These are phyloP conservation scores for Kwoniella pini DNA, from an alignment of 768 basidiomycete genomes.

Conservation along the genomic window DNA sequence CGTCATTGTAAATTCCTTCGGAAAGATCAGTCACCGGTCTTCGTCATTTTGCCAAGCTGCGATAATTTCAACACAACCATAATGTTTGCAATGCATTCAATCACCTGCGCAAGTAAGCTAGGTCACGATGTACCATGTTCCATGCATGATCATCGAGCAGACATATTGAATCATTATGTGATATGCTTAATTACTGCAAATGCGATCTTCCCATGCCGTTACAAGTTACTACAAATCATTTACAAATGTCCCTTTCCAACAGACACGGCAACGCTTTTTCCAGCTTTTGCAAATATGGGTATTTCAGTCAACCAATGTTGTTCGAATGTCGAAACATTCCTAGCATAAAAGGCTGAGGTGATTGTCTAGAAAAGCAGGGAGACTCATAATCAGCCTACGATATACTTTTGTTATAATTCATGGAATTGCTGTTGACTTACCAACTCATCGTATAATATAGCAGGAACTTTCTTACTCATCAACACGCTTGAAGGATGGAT, in stretches of 20 bases:
- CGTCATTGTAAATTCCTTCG: no score
- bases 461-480: slow-evolving; percentile 75
- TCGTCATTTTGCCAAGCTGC: no score
- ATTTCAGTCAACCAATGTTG: slow-evolving; percentile 59
- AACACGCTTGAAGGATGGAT: slow-evolving; percentile 87
- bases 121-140: no score
- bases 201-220: no score
- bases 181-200: no score
- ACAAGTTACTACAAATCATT: background rate
- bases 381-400: background rate
- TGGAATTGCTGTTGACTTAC: slow-evolving; percentile 59
- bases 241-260: slow-evolving; percentile 12
- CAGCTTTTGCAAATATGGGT: slow-evolving; percentile 36
- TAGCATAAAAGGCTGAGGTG: slow-evolving; percentile 70
- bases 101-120: no score
- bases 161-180: no score
- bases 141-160: no score
- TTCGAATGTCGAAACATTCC: slow-evolving; percentile 82
- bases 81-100: no score
- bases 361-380: slow-evolving; percentile 42
- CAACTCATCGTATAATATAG: slow-evolving; percentile 90
- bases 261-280: slow-evolving; percentile 8
- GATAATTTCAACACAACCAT: no score
- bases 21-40: no score
- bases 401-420: slow-evolving; percentile 61